Base-by-base conservation (phyloP, 2,329 filamentous ascomycete species). In the Fonsecaea monophora region DNA sequence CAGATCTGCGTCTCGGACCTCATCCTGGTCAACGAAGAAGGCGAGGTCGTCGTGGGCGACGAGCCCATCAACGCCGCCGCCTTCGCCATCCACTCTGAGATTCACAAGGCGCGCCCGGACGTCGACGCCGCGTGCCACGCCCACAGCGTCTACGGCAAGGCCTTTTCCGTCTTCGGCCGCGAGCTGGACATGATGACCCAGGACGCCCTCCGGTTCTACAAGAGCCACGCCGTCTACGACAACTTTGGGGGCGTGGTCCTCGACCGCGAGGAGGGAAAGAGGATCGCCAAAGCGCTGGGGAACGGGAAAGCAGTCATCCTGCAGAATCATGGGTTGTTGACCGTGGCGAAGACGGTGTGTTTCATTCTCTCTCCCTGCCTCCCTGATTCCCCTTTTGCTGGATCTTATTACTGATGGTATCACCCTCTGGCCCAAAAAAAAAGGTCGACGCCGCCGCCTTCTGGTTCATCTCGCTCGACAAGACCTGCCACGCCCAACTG, bases 291-390 rank as follows among this genome's bases (percentile, higher is more conserved):
- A 35, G 77, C 80, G 0, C 76, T 87, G 5, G 84, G 84, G 1
- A 67, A 71, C 18, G 81, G 79, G 61, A 87, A 86, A 72, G 84
- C 83, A 0, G 83, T 80, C 4, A 76, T 87, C 13, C 75, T 87
- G n/a, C 80, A 82, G 69, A 86, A 86, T 71, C 85, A 87, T 73
- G 85, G 85, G 0, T 74, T 87, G 18, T 73, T 87, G 66, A 86
- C 85, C 1, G 81, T 80, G 30, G 85, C 83, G 9, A 69, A 77
- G 34, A 80, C 79, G 1, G 78, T 61, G 15, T 60, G 40, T 18
- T 18, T 30, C 30, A 18, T 37, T 40, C 35, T 6, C 7, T 38
- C 25, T 25, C 48, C 30, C 9, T 4, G 2, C 25, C 25, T 25
- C 25, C 25, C 30, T 30, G 10, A 15, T 3, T 30, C 2, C 12